Base-by-base conservation (phyloP, 805 yeast genomes). In the Zygosaccharomyces gambellarensis region DNA sequence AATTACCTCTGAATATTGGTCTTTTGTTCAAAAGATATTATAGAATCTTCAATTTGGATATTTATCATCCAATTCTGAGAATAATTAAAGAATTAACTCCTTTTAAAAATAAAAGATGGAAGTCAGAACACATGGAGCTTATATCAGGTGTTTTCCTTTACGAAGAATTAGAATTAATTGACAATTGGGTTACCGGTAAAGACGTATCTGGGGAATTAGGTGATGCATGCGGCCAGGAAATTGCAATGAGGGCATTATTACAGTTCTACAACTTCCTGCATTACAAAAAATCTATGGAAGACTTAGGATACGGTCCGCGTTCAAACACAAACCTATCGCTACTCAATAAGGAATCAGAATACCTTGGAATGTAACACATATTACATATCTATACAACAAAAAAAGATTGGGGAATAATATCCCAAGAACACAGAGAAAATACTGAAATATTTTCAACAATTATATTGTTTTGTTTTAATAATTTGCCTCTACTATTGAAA, bases 71-170 rank as follows among this genome's bases (percentile, higher is more conserved):
- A 1, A 81, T 87, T 3, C 71, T 90, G 58, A 83, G 82, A 60
- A 77, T 87, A 1, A 72, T 90, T 51, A 90, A 87, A 64, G 82
- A 86, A 53, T 76, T 90, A 45, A 82, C 90, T 1, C 96, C 97
- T 0, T 88, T 85, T 68, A 90, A 88, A 60, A 97, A 97, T 17
- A 82, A 94, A 51, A 90, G 90, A 66, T 92, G 99, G 99, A 83
- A 90, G 58, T 79, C 90, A 11, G 80, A 82, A 54, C 94, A 92
- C 63, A 92, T 94, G 97, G 97, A 90, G 56, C 73, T 94, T 41
- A 87, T 92, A 4, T 88, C 97, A 0, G 83, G 87, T 52, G 90
- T 92, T 2, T 92, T 86, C 60, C 64, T 94, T 25, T 82, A 89
- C 61, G 79, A 87, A 58, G 79, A 81, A 57, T 71, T 90, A 34